Evolutionary conservation across 2,329 filamentous ascomycete species (phyloP), one percentile per base, ranked within the genome.

Genomic region (Penicillium psychrosexuale): DNA sequence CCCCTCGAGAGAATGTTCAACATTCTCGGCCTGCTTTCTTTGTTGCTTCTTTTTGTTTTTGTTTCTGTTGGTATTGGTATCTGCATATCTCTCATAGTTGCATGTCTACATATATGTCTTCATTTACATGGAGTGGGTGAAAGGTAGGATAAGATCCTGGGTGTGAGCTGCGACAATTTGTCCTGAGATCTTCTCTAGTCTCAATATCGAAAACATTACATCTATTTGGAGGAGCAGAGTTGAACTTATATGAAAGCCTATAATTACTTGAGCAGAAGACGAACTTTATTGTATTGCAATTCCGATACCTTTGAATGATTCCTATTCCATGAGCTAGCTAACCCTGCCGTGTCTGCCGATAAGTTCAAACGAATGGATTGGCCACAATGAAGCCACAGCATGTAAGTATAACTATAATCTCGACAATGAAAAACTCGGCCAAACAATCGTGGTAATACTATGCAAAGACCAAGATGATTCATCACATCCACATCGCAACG

Each of bases 401-500:
- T 31, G 12, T 44, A 58, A 48, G 38, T 56, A 61, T 57, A 56
- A 50, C 33, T 49, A 60, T 38, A 57, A 60, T 30, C 4, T 31
- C 33, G 11, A 39, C 31, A 31, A 36, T 46, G 12, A 39, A 44
- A 36, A 49, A 53, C 33, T 58, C 52, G 31, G 24, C 15, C 11
- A 31, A 48, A 43, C 37, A 45, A 49, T 34, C 38, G 19, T 24
- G 38, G 17, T n/a, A 46, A 34, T 30, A 15, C 43, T 40, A 38
- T 13, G 11, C 38, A 31, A 31, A 47, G 27, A 24, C 33, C 37
- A 19, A 24, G 13, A 42, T 43, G 12, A 40, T 27, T 8, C 22
- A 39, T 63, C 51, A 62, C 59, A 64, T 61, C 56, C 48, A 61
- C 55, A 62, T 55, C 8, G 62, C 62, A 27, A 62, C 63, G 12